A percentile compares a stretch with the other conserved stretches of the same genome.
Conservation (phyloP, 2,329 filamentous ascomycete species). For the Talaromyces funiculosus region DNA sequence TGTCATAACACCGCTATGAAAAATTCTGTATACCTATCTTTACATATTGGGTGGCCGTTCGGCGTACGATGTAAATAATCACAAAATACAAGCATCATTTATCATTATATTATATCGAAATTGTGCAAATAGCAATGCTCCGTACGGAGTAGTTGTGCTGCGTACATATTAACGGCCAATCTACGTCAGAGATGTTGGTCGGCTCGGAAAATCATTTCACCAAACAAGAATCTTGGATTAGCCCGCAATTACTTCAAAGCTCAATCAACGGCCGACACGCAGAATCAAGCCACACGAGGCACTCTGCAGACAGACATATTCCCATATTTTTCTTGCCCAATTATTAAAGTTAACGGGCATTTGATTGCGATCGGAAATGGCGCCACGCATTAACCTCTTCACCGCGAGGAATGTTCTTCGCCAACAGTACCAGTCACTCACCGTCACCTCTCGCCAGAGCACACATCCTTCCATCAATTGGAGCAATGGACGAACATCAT, state of each 20-base stretch:
- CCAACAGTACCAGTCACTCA: constrained; percentile 22
- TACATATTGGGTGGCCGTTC: not conserved
- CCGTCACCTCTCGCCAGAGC: constrained; percentile 17
- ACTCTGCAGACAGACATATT: not conserved
- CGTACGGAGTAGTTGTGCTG: not conserved
- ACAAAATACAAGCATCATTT: not conserved
- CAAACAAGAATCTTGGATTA: constrained; percentile 14
- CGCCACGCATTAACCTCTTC: constrained; percentile 50
- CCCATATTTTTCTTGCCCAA: not conserved
- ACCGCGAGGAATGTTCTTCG: constrained; percentile 30
- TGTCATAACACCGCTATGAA: not conserved
- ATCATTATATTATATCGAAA: not conserved
- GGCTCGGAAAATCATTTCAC: constrained; percentile 23
- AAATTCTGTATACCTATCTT: not conserved
- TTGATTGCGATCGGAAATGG: constrained; percentile 34
- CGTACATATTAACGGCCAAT: not conserved
- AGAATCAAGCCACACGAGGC: not conserved
- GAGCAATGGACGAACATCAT: not conserved
- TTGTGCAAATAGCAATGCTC: not conserved
- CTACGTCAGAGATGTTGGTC: not conserved
- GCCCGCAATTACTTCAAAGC: not conserved
- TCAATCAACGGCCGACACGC: not conserved
- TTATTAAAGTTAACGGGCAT: not conserved
- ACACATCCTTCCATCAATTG: constrained; percentile 1
- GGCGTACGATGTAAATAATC: not conserved